phyloP scores from a whole-genome alignment of 2,329 filamentous ascomycete species.

The Metarhizium robertsii region DNA sequence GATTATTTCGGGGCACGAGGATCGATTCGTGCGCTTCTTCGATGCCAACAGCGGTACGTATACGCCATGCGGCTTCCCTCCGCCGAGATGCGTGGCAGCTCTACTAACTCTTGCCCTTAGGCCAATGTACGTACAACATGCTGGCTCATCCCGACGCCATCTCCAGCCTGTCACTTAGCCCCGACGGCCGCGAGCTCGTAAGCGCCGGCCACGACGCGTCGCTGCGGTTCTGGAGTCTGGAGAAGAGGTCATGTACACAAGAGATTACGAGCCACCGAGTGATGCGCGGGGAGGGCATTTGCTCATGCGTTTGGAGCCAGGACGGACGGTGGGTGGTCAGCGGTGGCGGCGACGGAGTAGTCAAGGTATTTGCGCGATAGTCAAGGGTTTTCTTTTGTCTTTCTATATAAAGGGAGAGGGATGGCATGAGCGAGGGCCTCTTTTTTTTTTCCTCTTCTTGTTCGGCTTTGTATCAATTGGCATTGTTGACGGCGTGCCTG shows the following conservation, averaged over 20 bases:
- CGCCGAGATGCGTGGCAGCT: background rate
- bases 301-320: conserved; percentile 88
- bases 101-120: conserved; percentile 35
- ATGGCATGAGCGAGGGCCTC: background rate
- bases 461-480: conserved; percentile 3
- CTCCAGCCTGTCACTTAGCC: conserved; percentile 81
- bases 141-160: conserved; percentile 91
- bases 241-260: conserved; percentile 91
- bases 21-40: conserved; percentile 92
- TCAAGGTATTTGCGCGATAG: conserved; percentile 76
- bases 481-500: conserved; percentile 5
- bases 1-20: conserved; percentile 93
- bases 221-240: conserved; percentile 92
- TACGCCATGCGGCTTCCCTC: background rate
- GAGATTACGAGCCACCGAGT: conserved; percentile 88
- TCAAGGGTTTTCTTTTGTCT: background rate
- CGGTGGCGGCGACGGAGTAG: conserved; percentile 87
- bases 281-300: conserved; percentile 94
- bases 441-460: background rate
- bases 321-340: conserved; percentile 93
- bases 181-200: conserved; percentile 87
- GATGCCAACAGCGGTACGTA: conserved; percentile 95
- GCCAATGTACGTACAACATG: conserved; percentile 99
- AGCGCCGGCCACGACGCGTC: conserved; percentile 94
- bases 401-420: background rate